Evolutionary conservation across 2,329 filamentous ascomycete species (phyloP).

Genomic region (Ilyonectria mors-panacis): DNA sequence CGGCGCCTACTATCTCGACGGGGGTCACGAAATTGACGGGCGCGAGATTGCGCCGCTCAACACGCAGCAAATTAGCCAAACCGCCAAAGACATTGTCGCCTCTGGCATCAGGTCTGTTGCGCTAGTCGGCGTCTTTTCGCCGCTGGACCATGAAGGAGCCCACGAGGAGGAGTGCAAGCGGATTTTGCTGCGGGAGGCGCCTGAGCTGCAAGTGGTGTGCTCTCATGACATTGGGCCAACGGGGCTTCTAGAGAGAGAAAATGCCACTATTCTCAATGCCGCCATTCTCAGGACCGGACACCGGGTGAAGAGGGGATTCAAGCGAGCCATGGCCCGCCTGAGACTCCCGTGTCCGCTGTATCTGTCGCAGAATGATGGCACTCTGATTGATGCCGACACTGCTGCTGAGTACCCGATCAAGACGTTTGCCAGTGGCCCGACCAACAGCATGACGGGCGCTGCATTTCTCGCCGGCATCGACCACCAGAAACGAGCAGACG

Average conservation of each 20-base stretch:
- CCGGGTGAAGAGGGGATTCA: conserved; percentile 63
- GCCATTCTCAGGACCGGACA: conserved; percentile 64
- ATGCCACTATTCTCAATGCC: conserved; percentile 69
- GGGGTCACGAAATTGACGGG: conserved; percentile 65
- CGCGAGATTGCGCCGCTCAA: conserved; percentile 59
- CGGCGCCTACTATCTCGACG: conserved; percentile 59
- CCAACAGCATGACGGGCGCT: conserved; percentile 68
- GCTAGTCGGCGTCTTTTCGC: conserved; percentile 62
- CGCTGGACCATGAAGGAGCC: conserved; percentile 58
- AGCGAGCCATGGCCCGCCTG: conserved; percentile 61
- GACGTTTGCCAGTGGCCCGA: conserved; percentile 68
- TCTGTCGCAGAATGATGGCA: conserved; percentile 69
- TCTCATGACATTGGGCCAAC: conserved; percentile 61
- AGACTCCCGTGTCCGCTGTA: conserved; percentile 60
- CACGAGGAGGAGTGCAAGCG: conserved; percentile 58
- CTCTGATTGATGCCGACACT: conserved; percentile 62
- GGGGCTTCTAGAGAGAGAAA: conserved; percentile 64
- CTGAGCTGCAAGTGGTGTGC: conserved; percentile 57
- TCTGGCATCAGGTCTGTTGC: conserved; percentile 57
- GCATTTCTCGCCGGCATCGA: conserved; percentile 68
- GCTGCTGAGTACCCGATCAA: conserved; percentile 66
- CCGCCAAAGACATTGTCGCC: conserved; percentile 52
- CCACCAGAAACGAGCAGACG: conserved; percentile 36
- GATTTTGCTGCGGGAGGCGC: conserved; percentile 55
- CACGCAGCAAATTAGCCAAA: conserved; percentile 54